A percentile compares a stretch with the other conserved stretches of the same genome.
Evolutionary conservation across 139 green algal species (phyloP).

Genomic region (Tetradesmus lagerheimii): DNA sequence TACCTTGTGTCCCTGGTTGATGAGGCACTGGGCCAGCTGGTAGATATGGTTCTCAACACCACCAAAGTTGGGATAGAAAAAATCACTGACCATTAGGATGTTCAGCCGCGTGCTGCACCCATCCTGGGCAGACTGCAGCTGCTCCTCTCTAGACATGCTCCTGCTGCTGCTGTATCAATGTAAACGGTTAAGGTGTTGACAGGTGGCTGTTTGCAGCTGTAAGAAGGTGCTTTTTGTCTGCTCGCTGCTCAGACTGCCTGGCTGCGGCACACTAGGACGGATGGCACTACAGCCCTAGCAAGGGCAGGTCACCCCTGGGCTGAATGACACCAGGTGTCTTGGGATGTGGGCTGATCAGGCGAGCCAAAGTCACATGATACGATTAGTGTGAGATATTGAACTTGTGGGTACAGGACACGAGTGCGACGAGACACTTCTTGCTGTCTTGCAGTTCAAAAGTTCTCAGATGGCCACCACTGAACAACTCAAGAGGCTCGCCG

Average conservation of each 20-base stretch:
- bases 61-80: conserved; percentile 96
- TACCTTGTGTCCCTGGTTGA: conserved; percentile 87
- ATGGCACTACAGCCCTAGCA: background rate
- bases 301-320: background rate
- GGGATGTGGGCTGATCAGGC: background rate
- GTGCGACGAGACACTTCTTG: no score
- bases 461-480: no score
- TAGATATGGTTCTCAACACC: conserved; percentile 99
- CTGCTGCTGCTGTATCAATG: background rate
- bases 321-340: background rate
- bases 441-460: no score
- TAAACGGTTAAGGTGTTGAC: no score
- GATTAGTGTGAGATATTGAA: no score
- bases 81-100: conserved; percentile 96
- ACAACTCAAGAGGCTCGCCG: no score
- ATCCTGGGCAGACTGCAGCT: background rate
- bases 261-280: no score
- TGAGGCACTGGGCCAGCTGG: conserved; percentile 91
- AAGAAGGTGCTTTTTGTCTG: no score
- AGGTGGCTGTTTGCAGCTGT: background rate
- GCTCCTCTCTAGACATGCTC: background rate
- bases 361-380: no score
- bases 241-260: background rate
- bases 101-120: background rate
- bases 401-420: no score